Evolutionary conservation across 2,329 filamentous ascomycete genomes (phyloP).

Genomic region (Bipolaris victoriae): DNA sequence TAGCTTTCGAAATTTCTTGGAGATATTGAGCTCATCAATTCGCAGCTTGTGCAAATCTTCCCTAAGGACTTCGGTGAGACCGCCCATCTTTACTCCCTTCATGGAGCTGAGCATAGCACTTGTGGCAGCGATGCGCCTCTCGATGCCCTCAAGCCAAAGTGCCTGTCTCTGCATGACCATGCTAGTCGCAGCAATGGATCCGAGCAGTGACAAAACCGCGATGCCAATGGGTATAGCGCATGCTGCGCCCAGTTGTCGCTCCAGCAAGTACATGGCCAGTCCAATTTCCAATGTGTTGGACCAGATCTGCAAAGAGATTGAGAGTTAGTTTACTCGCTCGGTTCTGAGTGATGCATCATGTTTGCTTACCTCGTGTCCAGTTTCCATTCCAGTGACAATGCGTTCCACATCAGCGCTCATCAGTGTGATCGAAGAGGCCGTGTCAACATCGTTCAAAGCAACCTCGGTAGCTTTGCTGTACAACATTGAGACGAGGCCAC

Average conservation of each 20-base stretch:
- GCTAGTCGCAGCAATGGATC: constrained; percentile 38
- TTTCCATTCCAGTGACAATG: constrained; percentile 44
- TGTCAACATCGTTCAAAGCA: constrained; percentile 37
- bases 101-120: constrained; percentile 53
- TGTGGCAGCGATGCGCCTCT: constrained; percentile 53
- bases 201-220: constrained; percentile 42
- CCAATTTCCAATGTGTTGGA: constrained; percentile 51
- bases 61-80: constrained; percentile 40
- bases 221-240: constrained; percentile 57
- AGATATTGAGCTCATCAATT: constrained; percentile 44
- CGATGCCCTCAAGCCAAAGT: constrained; percentile 54
- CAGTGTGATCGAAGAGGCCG: constrained; percentile 41
- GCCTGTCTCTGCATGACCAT: constrained; percentile 44
- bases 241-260: constrained; percentile 55
- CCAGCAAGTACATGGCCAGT: constrained; percentile 57
- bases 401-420: constrained; percentile 49
- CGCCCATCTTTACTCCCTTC: constrained; percentile 56
- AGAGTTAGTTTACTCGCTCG: not conserved
- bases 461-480: constrained; percentile 44
- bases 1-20: constrained; percentile 44
- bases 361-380: constrained; percentile 35
- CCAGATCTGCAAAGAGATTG: constrained; percentile 27
- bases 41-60: constrained; percentile 40
- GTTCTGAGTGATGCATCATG: not conserved
- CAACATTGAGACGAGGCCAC: constrained; percentile 45